phyloP scores from a whole-genome alignment of 2,329 filamentous ascomycete species.

The Pseudogymnoascus sp. region DNA sequence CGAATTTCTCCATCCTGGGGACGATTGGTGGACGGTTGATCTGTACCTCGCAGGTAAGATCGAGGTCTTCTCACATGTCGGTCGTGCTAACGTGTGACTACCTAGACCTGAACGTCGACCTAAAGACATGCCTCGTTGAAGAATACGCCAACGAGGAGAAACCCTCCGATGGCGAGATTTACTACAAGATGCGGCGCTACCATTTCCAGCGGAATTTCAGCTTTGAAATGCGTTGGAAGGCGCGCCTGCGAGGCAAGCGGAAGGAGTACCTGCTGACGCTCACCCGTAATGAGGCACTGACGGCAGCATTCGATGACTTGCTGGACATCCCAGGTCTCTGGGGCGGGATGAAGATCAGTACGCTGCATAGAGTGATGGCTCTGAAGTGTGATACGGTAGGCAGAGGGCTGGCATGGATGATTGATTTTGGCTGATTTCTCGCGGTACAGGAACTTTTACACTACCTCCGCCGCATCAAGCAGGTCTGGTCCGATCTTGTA shows the following conservation, averaged over 20 bases:
- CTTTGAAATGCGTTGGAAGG: slow-evolving; percentile 16
- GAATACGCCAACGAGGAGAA: slow-evolving; percentile 27
- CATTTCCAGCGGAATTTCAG: slow-evolving; percentile 14
- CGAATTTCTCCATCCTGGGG: slow-evolving; percentile 13
- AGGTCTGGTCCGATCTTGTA: not conserved
- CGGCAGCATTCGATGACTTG: slow-evolving; percentile 14
- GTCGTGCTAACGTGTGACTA: slow-evolving; percentile 10
- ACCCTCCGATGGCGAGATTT: slow-evolving; percentile 26
- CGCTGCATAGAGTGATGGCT: slow-evolving; percentile 13
- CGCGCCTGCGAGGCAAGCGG: slow-evolving; percentile 12
- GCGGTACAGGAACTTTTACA: not conserved
- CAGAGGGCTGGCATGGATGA: not conserved
- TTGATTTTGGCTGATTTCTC: not conserved
- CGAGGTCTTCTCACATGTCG: not conserved
- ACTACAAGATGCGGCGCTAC: slow-evolving; percentile 27
- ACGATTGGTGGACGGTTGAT: slow-evolving; percentile 15
- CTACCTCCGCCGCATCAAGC: slow-evolving; percentile 7
- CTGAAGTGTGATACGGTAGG: slow-evolving; percentile 14
- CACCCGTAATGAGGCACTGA: slow-evolving; percentile 8
- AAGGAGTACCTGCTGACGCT: not conserved
- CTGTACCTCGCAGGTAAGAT: slow-evolving; percentile 13
- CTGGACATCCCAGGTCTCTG: slow-evolving; percentile 15
- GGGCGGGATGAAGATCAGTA: slow-evolving; percentile 16
- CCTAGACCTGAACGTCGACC: slow-evolving; percentile 23
- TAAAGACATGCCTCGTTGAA: slow-evolving; percentile 24